Conservation (phyloP, 352 stramenopile genomes). For the Thalassiosira exigua region DNA sequence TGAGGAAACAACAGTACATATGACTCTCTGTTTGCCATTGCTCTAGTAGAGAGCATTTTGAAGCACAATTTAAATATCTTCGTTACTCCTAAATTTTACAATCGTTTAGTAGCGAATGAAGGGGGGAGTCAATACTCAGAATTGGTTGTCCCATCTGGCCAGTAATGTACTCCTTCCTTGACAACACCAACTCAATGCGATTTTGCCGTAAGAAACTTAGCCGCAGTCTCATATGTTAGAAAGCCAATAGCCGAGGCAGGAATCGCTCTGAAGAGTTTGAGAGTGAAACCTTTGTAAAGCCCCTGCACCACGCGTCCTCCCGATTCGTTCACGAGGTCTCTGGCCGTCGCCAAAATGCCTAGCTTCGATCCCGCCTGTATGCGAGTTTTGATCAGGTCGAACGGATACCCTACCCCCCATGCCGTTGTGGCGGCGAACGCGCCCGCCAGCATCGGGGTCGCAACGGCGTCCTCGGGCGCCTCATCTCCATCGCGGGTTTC, state of each 20-base stretch:
- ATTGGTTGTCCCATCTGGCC: no score
- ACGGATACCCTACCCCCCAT: constrained; percentile 82
- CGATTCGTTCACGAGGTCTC: constrained; percentile 65
- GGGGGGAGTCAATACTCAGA: no score
- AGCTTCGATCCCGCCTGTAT: constrained; percentile 67
- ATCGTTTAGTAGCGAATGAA: no score
- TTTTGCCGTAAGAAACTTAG: constrained; percentile 23
- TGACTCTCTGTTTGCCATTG: no score
- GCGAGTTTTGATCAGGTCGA: constrained; percentile 84
- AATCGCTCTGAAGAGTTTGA: constrained; percentile 75
- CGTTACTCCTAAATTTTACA: no score
- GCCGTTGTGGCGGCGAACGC: constrained; percentile 75
- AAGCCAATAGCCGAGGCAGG: constrained; percentile 82
- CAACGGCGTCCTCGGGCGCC: constrained; percentile 31
- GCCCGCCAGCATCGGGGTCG: constrained; percentile 66
- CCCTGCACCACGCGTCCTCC: constrained; percentile 57
- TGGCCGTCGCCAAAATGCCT: constrained; percentile 57
- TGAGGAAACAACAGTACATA: no score
- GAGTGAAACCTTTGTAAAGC: constrained; percentile 81
- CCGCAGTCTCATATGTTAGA: constrained; percentile 73
- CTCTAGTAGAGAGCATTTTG: no score
- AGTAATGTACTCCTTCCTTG: no score
- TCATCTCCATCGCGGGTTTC: neutral
- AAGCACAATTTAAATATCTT: no score
- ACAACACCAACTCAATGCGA: no score